These are phyloP conservation scores for Mucor circinelloides DNA, from an alignment of 371 early-diverging fungal species.

Conservation along the genomic window DNA sequence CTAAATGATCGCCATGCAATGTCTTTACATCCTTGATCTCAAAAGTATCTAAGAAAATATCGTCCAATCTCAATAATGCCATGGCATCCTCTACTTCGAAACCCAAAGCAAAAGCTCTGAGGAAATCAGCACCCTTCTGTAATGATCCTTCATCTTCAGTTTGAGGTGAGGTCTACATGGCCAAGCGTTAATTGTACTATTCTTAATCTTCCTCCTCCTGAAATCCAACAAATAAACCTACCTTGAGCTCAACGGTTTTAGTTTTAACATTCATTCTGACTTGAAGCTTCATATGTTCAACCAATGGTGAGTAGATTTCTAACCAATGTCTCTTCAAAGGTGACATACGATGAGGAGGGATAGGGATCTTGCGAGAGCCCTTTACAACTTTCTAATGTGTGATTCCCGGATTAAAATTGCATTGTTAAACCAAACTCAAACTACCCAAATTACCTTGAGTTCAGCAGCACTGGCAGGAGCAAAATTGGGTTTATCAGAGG, in stretches of 20 bases:
- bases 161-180: constrained; percentile 67
- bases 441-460: constrained; percentile 25
- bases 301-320: constrained; percentile 98
- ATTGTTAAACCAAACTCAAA: not conserved
- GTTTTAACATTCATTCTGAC: constrained; percentile 94
- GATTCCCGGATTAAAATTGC: not conserved
- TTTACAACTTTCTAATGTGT: constrained; percentile 35
- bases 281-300: constrained; percentile 96
- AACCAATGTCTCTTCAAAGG: constrained; percentile 96
- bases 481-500: constrained; percentile 40
- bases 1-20: constrained; percentile 93
- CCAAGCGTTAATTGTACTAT: not conserved
- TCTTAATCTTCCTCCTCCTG: not conserved
- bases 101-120: constrained; percentile 90
- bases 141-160: constrained; percentile 88
- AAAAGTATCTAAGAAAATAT: constrained; percentile 95
- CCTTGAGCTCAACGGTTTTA: constrained; percentile 90
- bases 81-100: constrained; percentile 95
- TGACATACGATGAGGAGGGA: constrained; percentile 92
- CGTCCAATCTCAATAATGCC: constrained; percentile 94
- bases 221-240: constrained; percentile 25
- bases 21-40: constrained; percentile 99
- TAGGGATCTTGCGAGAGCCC: constrained; percentile 81
- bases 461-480: constrained; percentile 40
- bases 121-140: constrained; percentile 96